Evolutionary conservation across 495 filamentous ascomycete species (phyloP).

Genomic region (Neurospora hispaniola): DNA sequence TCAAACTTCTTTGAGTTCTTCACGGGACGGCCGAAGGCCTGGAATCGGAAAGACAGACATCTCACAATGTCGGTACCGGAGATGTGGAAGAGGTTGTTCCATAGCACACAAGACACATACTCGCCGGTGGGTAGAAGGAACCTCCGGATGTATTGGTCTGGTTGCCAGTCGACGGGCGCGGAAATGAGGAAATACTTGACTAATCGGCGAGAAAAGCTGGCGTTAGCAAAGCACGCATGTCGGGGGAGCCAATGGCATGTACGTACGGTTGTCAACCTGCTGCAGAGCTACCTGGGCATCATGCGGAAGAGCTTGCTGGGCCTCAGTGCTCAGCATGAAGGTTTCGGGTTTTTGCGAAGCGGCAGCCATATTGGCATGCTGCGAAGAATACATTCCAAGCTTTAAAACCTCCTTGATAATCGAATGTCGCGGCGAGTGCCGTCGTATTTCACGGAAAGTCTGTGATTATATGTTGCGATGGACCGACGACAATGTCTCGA

Average conservation of each 20-base stretch:
- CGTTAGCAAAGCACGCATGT: conserved; percentile 5
- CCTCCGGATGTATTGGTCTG: conserved; percentile 90
- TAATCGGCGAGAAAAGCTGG: conserved; percentile 22
- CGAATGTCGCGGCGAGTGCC: neutral
- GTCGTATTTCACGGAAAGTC: neutral
- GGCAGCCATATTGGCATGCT: conserved; percentile 38
- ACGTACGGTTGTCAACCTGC: conserved; percentile 96
- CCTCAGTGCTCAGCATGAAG: conserved; percentile 93
- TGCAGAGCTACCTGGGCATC: conserved; percentile 96
- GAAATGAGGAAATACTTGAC: conserved; percentile 99
- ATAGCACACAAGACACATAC: conserved; percentile 96
- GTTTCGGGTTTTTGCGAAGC: conserved; percentile 84
- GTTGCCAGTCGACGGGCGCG: conserved; percentile 94
- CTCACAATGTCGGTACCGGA: conserved; percentile 97
- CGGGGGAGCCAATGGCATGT: neutral
- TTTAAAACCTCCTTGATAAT: conserved; percentile 10
- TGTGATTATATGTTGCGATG: neutral
- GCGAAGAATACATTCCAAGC: conserved; percentile 39
- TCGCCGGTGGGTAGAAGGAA: conserved; percentile 95
- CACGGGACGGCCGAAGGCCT: conserved; percentile 93
- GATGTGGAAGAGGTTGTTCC: conserved; percentile 98
- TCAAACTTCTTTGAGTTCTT: conserved; percentile 99
- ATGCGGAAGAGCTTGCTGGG: conserved; percentile 89
- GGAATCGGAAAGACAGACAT: conserved; percentile 96
- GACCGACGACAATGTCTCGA: neutral